A percentile compares a stretch with the other conserved stretches of the same genome.
These are phyloP conservation scores for Streptanthus diversifolius DNA, from an alignment of 345 rosid species.

Conservation along the genomic window DNA sequence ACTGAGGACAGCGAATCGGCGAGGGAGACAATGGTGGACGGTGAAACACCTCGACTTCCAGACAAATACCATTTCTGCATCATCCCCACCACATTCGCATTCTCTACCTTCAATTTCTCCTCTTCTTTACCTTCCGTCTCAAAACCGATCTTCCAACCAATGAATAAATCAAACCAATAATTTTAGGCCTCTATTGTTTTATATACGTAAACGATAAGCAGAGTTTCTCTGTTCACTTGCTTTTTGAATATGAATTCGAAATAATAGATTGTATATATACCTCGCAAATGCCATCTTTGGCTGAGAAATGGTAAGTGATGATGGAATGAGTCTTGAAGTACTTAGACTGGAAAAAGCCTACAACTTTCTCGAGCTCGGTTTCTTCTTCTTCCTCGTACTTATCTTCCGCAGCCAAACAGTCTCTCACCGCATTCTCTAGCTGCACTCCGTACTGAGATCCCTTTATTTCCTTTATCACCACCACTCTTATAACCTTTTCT, in stretches of 20 bases:
- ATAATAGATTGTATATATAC: slow-evolving; percentile 20
- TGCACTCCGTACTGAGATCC: slow-evolving; percentile 94
- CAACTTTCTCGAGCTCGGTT: slow-evolving; percentile 69
- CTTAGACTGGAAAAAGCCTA: slow-evolving; percentile 79
- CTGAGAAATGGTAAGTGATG: slow-evolving; percentile 69
- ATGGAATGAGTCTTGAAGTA: slow-evolving; percentile 69
- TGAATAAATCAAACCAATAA: background rate
- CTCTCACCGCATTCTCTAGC: slow-evolving; percentile 77
- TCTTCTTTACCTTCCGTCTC: slow-evolving; percentile 64
- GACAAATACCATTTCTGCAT: slow-evolving; percentile 89
- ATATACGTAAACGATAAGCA: no score
- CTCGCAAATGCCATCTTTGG: slow-evolving; percentile 50
- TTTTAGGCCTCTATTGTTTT: no score
- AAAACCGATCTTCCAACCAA: slow-evolving; percentile 49
- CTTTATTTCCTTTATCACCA: slow-evolving; percentile 87
- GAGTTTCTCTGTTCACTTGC: background rate
- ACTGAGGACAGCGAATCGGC: slow-evolving; percentile 50
- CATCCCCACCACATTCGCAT: slow-evolving; percentile 71
- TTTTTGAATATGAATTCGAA: background rate
- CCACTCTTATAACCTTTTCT: slow-evolving; percentile 70
- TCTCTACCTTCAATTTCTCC: slow-evolving; percentile 55
- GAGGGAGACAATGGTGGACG: slow-evolving; percentile 56
- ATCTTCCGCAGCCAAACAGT: slow-evolving; percentile 74
- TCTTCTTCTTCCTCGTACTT: slow-evolving; percentile 95
- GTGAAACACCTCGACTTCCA: slow-evolving; percentile 70